Conservation (phyloP, 306 rosid species). For the Clitoria ternatea region DNA sequence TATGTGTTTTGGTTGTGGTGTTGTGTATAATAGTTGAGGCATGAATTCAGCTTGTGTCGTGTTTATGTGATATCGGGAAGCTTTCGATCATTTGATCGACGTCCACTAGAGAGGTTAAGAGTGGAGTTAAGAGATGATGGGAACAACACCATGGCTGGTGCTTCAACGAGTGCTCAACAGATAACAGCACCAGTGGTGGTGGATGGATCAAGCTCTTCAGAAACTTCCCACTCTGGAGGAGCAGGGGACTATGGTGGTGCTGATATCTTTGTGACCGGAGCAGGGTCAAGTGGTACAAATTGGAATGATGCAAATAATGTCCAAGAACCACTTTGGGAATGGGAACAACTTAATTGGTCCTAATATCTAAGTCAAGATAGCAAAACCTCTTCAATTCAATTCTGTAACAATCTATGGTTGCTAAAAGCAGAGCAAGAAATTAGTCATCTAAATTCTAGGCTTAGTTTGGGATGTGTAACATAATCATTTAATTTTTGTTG, state of each 20-base stretch:
- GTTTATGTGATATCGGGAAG: conserved; percentile 70
- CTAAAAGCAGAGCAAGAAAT: neutral
- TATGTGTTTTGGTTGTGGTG: neutral
- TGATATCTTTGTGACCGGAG: neutral
- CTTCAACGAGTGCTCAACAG: conserved; percentile 19
- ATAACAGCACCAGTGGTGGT: neutral
- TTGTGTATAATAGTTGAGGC: conserved; percentile 44
- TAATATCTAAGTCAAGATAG: conserved; percentile 17
- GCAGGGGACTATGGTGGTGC: conserved; percentile 15
- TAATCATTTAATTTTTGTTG: neutral
- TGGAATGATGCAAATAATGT: conserved; percentile 25
- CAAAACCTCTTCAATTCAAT: neutral
- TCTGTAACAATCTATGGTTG: too few relatives aligned
- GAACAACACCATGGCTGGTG: conserved; percentile 12
- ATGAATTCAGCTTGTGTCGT: conserved; percentile 73
- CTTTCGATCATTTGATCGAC: conserved; percentile 67
- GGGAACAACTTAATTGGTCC: conserved; percentile 43
- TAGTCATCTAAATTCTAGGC: neutral
- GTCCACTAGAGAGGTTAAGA: conserved; percentile 35
- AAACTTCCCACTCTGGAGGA: conserved; percentile 32
- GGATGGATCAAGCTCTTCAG: conserved; percentile 42
- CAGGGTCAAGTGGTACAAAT: conserved; percentile 12
- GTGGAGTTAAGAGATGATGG: neutral
- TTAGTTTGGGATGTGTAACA: neutral
- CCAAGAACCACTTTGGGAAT: conserved; percentile 45